These are phyloP conservation scores for Phytophthora pinifolia DNA, from an alignment of 352 stramenopile genomes.

Conservation along the genomic window DNA sequence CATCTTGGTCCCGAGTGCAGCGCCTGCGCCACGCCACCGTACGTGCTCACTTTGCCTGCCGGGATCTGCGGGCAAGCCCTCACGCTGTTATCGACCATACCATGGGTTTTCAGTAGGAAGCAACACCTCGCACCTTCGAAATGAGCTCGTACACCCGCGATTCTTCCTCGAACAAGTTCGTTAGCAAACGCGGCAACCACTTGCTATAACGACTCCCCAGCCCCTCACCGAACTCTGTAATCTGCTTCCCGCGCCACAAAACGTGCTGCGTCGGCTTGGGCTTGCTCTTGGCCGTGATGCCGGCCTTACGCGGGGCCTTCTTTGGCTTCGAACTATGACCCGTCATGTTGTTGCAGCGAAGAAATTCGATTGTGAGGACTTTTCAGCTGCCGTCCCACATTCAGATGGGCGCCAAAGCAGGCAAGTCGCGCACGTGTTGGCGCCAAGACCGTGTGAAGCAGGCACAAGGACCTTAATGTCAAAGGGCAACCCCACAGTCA, in stretches of 20 bases:
- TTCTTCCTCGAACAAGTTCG: conserved; percentile 33
- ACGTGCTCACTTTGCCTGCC: conserved; percentile 77
- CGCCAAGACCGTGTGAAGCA: conserved; percentile 7
- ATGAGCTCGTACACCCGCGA: conserved; percentile 82
- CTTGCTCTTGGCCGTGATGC: conserved; percentile 16
- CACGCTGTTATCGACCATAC: background rate
- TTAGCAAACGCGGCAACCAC: no score
- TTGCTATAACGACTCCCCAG: no score
- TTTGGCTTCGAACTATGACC: conserved; percentile 16
- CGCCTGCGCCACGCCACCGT: conserved; percentile 60
- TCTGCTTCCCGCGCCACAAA: conserved; percentile 67
- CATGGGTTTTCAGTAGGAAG: background rate
- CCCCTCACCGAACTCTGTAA: conserved; percentile 68
- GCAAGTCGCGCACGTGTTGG: conserved; percentile 9
- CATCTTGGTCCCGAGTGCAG: conserved; percentile 65
- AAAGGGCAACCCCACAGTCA: conserved; percentile 10
- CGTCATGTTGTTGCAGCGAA: conserved; percentile 23
- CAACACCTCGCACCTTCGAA: conserved; percentile 48
- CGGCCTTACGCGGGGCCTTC: conserved; percentile 23
- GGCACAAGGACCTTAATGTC: background rate
- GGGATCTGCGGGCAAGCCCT: conserved; percentile 50
- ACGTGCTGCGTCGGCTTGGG: conserved; percentile 51
- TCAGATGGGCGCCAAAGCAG: conserved; percentile 23
- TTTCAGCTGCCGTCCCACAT: conserved; percentile 8
- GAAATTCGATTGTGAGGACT: conserved; percentile 18